Evolutionary conservation across 2,329 filamentous ascomycete species (phyloP), one percentile per base, ranked within the genome.

Genomic region (Chaetoscypha palmicola): DNA sequence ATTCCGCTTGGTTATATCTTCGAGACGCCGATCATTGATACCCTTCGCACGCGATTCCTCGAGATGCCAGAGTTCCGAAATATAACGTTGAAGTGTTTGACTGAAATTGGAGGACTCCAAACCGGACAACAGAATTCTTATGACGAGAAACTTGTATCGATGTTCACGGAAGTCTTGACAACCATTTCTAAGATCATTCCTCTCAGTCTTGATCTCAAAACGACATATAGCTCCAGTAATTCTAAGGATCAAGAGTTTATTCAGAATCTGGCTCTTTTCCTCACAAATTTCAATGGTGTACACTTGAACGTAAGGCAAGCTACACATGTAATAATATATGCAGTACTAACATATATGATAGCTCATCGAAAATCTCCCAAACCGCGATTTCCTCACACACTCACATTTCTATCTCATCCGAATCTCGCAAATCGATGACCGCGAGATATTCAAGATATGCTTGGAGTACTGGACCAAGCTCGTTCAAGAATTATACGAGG

Each of bases 391-490:
- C 66, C 81, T 98, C 33, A 86, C 88, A 1, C 92, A 98, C 62
- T 91, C 88, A 14, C 92, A 98, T 67, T 97, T 94, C 67, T 98
- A 98, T 66, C 80, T 98, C 11, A 96, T 98, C 60, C 83, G 91
- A 51, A 96, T 98, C 65, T 96, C 90, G 37, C 90, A 98, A 68
- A 98, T 98, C 55, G 92, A 98, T 56, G 94, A 98, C 62, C 83
- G 92, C 43, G 92, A 98, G 65, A 95, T 98, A 53, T 98, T 98
- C 79, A 98, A 98, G 75, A 98, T 98, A 61, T 94, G 87, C 63
- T 73, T 98, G 50, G 94, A 98, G 65, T 98, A 98, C 70, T 98
- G 92, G 92, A 92, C 94, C 28, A 97, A 96, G 68, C 76, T 97
- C 39, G 94, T 98, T 5, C 91, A 94, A 61, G 92, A 97, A 66